Evolutionary conservation across 805 yeast species (phyloP).

Genomic region (Candida xyloterini): DNA sequence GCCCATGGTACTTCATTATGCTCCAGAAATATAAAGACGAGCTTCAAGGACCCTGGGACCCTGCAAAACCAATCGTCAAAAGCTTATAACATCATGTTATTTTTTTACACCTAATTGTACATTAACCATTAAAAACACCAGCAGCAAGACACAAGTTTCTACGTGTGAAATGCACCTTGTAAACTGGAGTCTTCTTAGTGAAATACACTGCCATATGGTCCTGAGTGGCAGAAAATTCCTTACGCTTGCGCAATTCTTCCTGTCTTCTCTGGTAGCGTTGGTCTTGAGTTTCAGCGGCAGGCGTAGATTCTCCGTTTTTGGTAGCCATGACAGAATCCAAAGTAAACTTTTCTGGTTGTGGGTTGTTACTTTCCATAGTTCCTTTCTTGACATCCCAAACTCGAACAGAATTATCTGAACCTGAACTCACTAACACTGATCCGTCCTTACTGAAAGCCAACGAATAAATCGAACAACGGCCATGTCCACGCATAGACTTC

Average conservation of each 20-base stretch:
- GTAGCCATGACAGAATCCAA: conserved; percentile 32
- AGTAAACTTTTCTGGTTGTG: conserved; percentile 58
- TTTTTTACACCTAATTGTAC: conserved; percentile 11
- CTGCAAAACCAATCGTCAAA: conserved; percentile 68
- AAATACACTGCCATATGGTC: conserved; percentile 93
- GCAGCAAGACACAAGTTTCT: conserved; percentile 89
- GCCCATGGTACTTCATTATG: conserved; percentile 69
- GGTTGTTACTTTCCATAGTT: conserved; percentile 74
- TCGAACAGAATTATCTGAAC: conserved; percentile 87
- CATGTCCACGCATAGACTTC: conserved; percentile 94
- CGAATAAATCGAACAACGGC: conserved; percentile 80
- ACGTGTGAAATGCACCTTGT: conserved; percentile 87
- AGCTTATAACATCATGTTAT: conserved; percentile 14
- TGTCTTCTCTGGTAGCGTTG: conserved; percentile 20
- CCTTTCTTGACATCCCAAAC: conserved; percentile 94
- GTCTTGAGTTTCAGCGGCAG: conserved; percentile 21
- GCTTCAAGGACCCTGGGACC: conserved; percentile 91
- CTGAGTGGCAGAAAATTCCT: conserved; percentile 74
- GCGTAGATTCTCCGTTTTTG: conserved; percentile 26
- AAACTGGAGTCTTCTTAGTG: conserved; percentile 92
- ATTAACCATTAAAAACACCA: conserved; percentile 67
- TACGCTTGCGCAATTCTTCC: conserved; percentile 53
- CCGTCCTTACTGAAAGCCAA: conserved; percentile 85
- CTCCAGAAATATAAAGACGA: conserved; percentile 81
- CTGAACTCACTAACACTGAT: conserved; percentile 83